Conservation (phyloP, 228 moss, liverwort and hornwort genomes). For the Sphagnum magellanicum region DNA sequence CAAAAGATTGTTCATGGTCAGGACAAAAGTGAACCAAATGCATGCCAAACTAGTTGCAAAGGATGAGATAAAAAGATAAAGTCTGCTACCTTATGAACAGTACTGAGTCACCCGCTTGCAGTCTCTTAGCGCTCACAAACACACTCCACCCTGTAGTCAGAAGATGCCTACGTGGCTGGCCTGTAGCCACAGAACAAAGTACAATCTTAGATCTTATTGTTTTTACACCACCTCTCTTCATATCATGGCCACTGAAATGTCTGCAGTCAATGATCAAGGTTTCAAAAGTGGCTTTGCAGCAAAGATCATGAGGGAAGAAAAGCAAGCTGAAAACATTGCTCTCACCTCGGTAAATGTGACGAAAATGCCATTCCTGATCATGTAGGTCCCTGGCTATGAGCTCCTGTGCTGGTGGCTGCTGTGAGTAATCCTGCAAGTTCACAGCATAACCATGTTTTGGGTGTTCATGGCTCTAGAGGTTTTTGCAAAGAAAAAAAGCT, state of each 20-base stretch:
- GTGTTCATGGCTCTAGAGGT: no score
- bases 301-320: no score
- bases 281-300: no score
- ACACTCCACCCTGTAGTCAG: slow-evolving; percentile 99
- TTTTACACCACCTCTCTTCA: no score
- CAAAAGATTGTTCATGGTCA: no score
- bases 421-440: slow-evolving; percentile 65
- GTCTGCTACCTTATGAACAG: slow-evolving; percentile 73
- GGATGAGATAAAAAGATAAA: no score
- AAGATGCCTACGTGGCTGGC: slow-evolving; percentile 93
- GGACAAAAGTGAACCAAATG: no score
- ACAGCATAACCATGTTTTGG: background rate
- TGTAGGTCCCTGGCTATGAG: slow-evolving; percentile 95
- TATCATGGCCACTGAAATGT: no score
- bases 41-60: no score
- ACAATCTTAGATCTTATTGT: no score
- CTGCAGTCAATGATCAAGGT: no score
- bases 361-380: slow-evolving; percentile 97
- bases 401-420: slow-evolving; percentile 91
- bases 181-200: slow-evolving; percentile 19
- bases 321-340: background rate
- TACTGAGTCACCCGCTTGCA: slow-evolving; percentile 97
- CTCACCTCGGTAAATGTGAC: slow-evolving; percentile 91
- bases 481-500: no score
- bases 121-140: slow-evolving; percentile 91